phyloP scores from a whole-genome alignment of 768 basidiomycete species.

The Harrya chromipes region DNA sequence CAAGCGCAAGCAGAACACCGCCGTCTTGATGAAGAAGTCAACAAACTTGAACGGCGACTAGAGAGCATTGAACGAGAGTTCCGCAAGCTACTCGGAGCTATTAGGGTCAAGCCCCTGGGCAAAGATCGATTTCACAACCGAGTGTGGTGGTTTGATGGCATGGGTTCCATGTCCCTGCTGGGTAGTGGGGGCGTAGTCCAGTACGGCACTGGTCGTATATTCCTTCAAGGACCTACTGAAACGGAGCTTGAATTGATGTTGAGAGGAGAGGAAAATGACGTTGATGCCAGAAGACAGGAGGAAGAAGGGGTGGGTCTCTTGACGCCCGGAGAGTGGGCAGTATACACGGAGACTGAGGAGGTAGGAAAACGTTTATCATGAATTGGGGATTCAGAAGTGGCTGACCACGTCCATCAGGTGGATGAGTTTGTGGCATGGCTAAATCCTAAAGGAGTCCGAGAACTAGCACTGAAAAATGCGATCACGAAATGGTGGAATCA shows the following conservation, averaged over 20 bases:
- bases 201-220: conserved; percentile 87
- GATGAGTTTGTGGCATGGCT: conserved; percentile 86
- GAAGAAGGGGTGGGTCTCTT: conserved; percentile 85
- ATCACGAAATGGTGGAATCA: conserved; percentile 85
- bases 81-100: conserved; percentile 78
- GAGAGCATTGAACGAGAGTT: conserved; percentile 93
- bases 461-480: conserved; percentile 71
- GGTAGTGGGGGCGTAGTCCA: conserved; percentile 74
- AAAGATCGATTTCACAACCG: conserved; percentile 92
- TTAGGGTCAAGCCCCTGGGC: conserved; percentile 86
- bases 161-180: conserved; percentile 79
- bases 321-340: conserved; percentile 83
- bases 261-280: conserved; percentile 49
- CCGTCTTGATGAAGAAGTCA: conserved; percentile 84
- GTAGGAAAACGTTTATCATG: conserved; percentile 37
- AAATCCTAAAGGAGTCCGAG: conserved; percentile 87
- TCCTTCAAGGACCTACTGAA: conserved; percentile 88
- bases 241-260: conserved; percentile 73
- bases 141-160: conserved; percentile 98
- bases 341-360: conserved; percentile 84
- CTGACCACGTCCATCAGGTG: conserved; percentile 47
- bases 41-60: conserved; percentile 74
- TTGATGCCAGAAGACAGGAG: conserved; percentile 58
- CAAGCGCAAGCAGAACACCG: conserved; percentile 81
- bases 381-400: neutral